Percentiles rank a stretch among this genome's conserved stretches.
These are phyloP conservation scores for Lagerstroemia speciosa DNA, from an alignment of 345 rosid genomes.

Conservation along the genomic window DNA sequence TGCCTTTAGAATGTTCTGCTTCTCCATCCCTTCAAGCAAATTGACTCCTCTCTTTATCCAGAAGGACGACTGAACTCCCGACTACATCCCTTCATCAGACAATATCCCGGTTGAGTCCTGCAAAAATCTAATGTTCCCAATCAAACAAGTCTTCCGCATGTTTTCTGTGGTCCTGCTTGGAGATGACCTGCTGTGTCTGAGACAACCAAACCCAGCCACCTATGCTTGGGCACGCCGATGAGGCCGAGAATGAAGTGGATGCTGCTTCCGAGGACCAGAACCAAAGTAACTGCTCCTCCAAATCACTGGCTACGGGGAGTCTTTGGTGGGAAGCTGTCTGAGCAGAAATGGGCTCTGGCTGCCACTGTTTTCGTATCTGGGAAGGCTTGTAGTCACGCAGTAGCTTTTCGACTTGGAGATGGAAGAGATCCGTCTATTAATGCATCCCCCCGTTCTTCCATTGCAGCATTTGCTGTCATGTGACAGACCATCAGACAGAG, in stretches of 20 bases:
- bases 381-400: no score
- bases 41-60: constrained; percentile 8
- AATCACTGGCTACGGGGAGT: constrained; percentile 2
- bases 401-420: no score
- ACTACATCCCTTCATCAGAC: constrained; percentile 12
- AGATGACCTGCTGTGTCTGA: constrained; percentile 14
- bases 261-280: constrained; percentile 9
- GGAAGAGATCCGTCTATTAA: no score
- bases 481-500: not conserved
- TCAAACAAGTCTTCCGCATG: constrained; percentile 26
- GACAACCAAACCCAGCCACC: constrained; percentile 15
- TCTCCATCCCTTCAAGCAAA: no score
- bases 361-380: not conserved
- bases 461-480: not conserved
- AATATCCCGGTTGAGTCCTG: constrained; percentile 25
- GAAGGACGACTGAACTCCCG: constrained; percentile 8
- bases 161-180: not conserved
- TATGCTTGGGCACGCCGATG: constrained; percentile 4
- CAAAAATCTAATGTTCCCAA: constrained; percentile 34
- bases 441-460: not conserved
- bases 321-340: constrained; percentile 21
- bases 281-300: constrained; percentile 17
- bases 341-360: constrained; percentile 12
- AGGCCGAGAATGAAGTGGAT: not conserved
- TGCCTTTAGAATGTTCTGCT: no score